Percentiles rank a stretch among this genome's conserved stretches.
Evolutionary conservation across 1,139 yeast genomes (phyloP).

Genomic region (Suhomyces taliae): DNA sequence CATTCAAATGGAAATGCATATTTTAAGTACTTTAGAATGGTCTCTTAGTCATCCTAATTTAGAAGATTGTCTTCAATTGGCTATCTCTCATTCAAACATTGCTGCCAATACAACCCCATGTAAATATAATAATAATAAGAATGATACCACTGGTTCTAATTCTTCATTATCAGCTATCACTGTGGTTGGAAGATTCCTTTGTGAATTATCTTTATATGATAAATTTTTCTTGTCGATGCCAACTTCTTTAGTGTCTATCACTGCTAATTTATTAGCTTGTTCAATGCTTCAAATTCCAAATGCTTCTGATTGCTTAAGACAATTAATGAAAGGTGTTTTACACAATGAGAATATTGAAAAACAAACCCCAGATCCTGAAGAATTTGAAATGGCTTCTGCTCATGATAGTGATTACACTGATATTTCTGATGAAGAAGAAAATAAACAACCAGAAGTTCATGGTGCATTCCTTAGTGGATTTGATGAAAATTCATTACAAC

Average conservation of each 20-base stretch:
- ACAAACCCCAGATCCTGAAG: slow-evolving; percentile 9
- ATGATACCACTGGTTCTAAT: slow-evolving; percentile 1
- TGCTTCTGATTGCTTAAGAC: slow-evolving; percentile 32
- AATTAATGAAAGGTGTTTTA: slow-evolving; percentile 20
- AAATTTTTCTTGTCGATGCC: slow-evolving; percentile 62
- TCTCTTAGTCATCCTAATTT: slow-evolving; percentile 60
- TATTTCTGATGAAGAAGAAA: slow-evolving; percentile 27
- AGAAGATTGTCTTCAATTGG: slow-evolving; percentile 61
- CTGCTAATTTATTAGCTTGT: slow-evolving; percentile 73
- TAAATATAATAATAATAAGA: slow-evolving; percentile 24
- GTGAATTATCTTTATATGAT: slow-evolving; percentile 76
- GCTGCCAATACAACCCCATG: slow-evolving; percentile 29
- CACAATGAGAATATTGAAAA: slow-evolving; percentile 4
- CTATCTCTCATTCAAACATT: slow-evolving; percentile 37
- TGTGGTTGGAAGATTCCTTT: slow-evolving; percentile 63
- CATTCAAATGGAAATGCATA: slow-evolving; percentile 92
- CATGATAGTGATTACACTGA: slow-evolving; percentile 17
- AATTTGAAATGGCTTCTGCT: slow-evolving; percentile 8
- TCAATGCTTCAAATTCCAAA: slow-evolving; percentile 54
- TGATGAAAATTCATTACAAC: slow-evolving; percentile 39
- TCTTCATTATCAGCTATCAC: slow-evolving; percentile 50
- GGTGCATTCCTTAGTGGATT: slow-evolving; percentile 57
- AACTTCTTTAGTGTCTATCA: slow-evolving; percentile 62
- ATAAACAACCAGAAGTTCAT: slow-evolving; percentile 42
- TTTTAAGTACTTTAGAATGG: slow-evolving; percentile 85